Evolutionary conservation across 176 grass and related monocot species (phyloP).

Genomic region (Stipa capillata): DNA sequence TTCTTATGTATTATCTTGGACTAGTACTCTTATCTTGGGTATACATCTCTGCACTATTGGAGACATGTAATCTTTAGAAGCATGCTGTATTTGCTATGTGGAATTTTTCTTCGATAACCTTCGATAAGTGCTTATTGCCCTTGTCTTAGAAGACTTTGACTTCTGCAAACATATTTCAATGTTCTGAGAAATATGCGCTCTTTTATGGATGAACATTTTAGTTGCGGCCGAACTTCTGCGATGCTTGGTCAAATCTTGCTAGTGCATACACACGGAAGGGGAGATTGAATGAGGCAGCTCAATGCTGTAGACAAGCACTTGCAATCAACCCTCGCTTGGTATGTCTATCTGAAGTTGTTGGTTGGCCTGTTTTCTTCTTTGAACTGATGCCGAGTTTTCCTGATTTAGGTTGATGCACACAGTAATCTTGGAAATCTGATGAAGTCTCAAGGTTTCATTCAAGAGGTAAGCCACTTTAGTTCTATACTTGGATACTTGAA

Average conservation of each 20-base stretch:
- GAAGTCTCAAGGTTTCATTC: constrained; percentile 79
- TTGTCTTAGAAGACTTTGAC: not conserved
- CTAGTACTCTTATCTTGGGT: not conserved
- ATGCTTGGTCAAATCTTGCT: constrained; percentile 95
- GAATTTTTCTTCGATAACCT: not conserved
- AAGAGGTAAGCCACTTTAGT: constrained; percentile 41
- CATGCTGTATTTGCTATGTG: not conserved
- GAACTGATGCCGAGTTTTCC: constrained; percentile 7
- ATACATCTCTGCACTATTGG: not conserved
- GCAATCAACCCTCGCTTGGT: constrained; percentile 69
- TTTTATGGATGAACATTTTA: constrained; percentile 24
- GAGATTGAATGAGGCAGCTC: constrained; percentile 70
- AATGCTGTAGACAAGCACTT: constrained; percentile 87
- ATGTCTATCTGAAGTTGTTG: constrained; percentile 14
- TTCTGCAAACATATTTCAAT: not conserved
- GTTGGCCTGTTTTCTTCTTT: not conserved
- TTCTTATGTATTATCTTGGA: not conserved
- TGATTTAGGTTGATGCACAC: constrained; percentile 83
- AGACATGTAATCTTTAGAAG: not conserved
- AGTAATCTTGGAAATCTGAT: constrained; percentile 90
- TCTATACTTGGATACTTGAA: not conserved
- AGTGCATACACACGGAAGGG: constrained; percentile 89
- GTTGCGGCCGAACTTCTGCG: constrained; percentile 72
- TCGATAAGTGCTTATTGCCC: not conserved
- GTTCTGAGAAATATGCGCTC: not conserved